Base-by-base conservation (phyloP, 2,329 filamentous ascomycete genomes). In the Shiraia sp. region DNA sequence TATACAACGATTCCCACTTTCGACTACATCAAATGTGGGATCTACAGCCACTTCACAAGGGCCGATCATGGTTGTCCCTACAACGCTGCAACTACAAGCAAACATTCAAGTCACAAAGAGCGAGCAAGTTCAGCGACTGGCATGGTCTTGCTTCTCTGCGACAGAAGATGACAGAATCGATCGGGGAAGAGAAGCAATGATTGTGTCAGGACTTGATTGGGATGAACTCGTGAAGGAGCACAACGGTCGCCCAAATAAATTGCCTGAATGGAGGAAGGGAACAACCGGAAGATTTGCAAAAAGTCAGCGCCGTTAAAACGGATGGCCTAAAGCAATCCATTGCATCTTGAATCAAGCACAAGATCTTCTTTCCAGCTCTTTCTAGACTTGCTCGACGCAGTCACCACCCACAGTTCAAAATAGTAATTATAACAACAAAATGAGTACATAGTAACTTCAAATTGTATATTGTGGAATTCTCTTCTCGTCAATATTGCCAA, bases 261-360 rank as follows among this genome's bases (percentile, higher is more conserved):
- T 63, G 13, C 58, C 58, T 1, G 55, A 57, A 19, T 61, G 58
- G 60, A 55, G 31, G 33, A 57, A 55, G 33, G 17, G 14, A 4
- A 39, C 29, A 5, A 61, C 53, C 2, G 44, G 52, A n/a, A 33
- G 25, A 13, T 57, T 48, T 13, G 45, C 46, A 2, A 29, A n/a
- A n/a, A 36, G 41, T 24, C 26, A 27, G 26, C 14, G 13, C 3
- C 24, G 25, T 9, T 10, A 15, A 13, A 23, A n/a, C 17, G 22
- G 32, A 33, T 22, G 17, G 19, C 19, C 4, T 22, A 5, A 22
- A 8, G 8, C 19, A 8, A 8, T 22, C 19, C 19, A 4, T 22
- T 22, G 19, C 4, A 22, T 22, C 4, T 4, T 22, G 8, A 4
- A 5, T 22, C 19, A 22, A 22, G 19, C 8, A 22, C 4, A 22